A percentile compares a stretch with the other conserved stretches of the same genome.
Conservation (phyloP, 176 grass and related monocot species). For the Aegilops longissima region DNA sequence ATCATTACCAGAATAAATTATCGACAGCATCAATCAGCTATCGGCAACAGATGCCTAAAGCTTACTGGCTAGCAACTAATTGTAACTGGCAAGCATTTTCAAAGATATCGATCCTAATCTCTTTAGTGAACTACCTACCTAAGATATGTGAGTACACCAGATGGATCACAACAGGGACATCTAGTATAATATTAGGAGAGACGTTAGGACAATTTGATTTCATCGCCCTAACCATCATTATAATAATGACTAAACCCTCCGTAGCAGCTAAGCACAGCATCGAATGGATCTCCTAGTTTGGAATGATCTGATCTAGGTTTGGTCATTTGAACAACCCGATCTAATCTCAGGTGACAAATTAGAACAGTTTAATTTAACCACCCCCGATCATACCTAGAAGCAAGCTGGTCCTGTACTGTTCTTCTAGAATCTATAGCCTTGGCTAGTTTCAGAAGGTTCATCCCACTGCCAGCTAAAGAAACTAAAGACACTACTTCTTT, state of each 20-base stretch:
- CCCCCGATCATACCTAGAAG: not conserved
- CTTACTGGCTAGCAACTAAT: not conserved
- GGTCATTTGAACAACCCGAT: not conserved
- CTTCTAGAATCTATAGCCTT: not conserved
- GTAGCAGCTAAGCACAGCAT: not conserved
- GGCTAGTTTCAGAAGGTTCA: slow-evolving; percentile 4
- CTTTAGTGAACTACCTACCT: not conserved
- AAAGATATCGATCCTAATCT: not conserved
- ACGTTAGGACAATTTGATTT: not conserved
- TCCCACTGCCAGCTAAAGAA: not conserved
- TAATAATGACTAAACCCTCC: not conserved
- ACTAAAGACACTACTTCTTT: not conserved
- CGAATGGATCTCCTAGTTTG: not conserved
- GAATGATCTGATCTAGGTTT: not conserved
- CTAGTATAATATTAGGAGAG: not conserved
- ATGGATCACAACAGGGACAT: not conserved
- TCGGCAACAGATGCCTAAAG: not conserved
- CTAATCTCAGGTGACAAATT: not conserved
- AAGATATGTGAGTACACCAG: not conserved
- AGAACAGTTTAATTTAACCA: not conserved
- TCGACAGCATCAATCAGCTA: not conserved
- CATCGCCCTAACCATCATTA: not conserved
- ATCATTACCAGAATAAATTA: not conserved
- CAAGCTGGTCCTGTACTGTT: not conserved
- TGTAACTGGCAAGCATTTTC: not conserved